Conservation (phyloP, 2,329 filamentous ascomycete genomes). For the Penicillium freii region DNA sequence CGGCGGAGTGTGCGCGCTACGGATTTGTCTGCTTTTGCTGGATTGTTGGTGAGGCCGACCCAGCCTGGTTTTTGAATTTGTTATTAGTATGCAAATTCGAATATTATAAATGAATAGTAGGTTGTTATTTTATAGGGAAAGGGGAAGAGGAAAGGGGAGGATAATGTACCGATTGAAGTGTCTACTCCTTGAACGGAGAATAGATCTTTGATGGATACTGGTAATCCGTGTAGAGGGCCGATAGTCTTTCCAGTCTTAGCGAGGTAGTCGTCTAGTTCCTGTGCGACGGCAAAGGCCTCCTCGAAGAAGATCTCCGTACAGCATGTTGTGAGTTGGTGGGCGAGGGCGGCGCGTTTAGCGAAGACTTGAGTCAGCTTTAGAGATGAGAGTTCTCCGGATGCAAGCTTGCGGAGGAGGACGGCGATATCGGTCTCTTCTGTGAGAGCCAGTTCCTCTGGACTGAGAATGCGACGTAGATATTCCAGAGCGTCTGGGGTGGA, state of each 20-base stretch:
- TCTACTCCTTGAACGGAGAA: constrained; percentile 25
- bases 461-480: constrained; percentile 18
- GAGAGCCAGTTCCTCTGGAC: constrained; percentile 19
- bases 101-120: too few species aligned
- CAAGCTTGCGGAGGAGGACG: constrained; percentile 21
- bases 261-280: constrained; percentile 46
- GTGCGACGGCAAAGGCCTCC: constrained; percentile 47
- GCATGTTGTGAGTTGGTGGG: constrained; percentile 40
- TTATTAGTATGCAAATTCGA: too few species aligned
- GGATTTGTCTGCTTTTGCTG: constrained; percentile 20
- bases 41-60: constrained; percentile 26
- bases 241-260: constrained; percentile 41
- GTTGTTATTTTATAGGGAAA: too few species aligned
- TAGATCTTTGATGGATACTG: constrained; percentile 49
- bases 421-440: constrained; percentile 27
- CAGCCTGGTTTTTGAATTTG: constrained; percentile 16
- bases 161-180: constrained; percentile 22
- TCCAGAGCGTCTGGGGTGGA: constrained; percentile 21
- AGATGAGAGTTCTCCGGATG: constrained; percentile 22
- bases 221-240: constrained; percentile 61
- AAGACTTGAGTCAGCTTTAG: constrained; percentile 39
- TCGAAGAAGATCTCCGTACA: constrained; percentile 54
- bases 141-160: too few species aligned
- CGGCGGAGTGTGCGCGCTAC: constrained; percentile 23
- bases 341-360: constrained; percentile 32